Conservation (phyloP, 805 yeast genomes). For the Wickerhamomyces alni region DNA sequence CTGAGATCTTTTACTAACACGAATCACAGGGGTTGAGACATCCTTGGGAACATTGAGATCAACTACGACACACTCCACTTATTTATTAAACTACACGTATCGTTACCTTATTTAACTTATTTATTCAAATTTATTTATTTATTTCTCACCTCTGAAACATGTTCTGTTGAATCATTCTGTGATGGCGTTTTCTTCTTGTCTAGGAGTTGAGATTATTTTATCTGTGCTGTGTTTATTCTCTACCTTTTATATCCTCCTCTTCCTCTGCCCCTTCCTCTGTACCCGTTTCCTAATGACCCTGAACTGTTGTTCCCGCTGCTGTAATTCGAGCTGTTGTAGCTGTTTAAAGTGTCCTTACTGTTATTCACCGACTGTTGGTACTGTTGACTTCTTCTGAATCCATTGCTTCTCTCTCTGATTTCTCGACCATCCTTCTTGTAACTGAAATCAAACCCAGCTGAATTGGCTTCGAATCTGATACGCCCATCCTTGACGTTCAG, state of each 20-base stretch:
- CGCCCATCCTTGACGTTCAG: conserved; percentile 39
- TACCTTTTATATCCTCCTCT: conserved; percentile 21
- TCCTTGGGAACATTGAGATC: conserved; percentile 33
- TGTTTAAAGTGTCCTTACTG: no score
- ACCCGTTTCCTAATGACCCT: conserved; percentile 3
- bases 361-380: neutral
- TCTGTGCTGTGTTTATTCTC: conserved; percentile 2
- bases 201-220: neutral
- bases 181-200: no score
- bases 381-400: conserved; percentile 11
- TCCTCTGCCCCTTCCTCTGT: conserved; percentile 18
- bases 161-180: no score
- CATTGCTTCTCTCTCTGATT: conserved; percentile 16
- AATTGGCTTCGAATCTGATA: conserved; percentile 44
- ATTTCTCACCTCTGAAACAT: neutral
- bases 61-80: neutral
- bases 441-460: conserved; percentile 61
- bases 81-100: neutral
- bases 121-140: conserved; percentile 1
- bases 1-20: conserved; percentile 2
- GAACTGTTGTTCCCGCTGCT: neutral
- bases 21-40: conserved; percentile 29
- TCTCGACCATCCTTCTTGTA: conserved; percentile 32
- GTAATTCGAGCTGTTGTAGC: neutral
- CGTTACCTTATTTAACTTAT: neutral